These are phyloP conservation scores for Aureobasidium sp. DNA, from an alignment of 2,329 filamentous ascomycete species.

Conservation along the genomic window DNA sequence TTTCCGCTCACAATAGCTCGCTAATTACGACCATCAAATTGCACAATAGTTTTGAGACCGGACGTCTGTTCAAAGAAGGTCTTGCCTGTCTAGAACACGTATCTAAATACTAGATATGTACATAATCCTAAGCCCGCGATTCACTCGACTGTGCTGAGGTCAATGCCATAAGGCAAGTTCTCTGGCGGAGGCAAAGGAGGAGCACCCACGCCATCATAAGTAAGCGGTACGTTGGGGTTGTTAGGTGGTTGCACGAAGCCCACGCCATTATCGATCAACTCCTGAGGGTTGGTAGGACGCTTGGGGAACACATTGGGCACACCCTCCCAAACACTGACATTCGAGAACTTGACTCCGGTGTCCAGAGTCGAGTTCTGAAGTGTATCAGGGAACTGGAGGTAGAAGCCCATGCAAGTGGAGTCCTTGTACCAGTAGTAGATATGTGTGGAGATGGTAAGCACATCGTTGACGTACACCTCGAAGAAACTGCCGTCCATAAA, in stretches of 20 bases:
- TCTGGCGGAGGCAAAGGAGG: slow-evolving; percentile 6
- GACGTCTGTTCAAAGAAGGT: no score
- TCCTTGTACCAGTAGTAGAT: slow-evolving; percentile 14
- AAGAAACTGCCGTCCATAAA: slow-evolving; percentile 14
- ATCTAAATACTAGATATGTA: no score
- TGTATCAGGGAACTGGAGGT: neutral
- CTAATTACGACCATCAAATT: no score
- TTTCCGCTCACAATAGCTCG: no score
- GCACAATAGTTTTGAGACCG: no score
- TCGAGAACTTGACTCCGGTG: neutral
- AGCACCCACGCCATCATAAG: slow-evolving; percentile 10
- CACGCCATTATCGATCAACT: neutral
- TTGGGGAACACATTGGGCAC: slow-evolving; percentile 6
- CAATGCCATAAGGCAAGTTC: slow-evolving; percentile 3
- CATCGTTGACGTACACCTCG: slow-evolving; percentile 14
- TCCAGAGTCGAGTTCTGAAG: neutral
- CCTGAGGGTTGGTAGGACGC: neutral
- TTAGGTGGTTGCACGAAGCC: slow-evolving; percentile 7
- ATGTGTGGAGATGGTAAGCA: slow-evolving; percentile 4
- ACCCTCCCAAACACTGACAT: slow-evolving; percentile 12
- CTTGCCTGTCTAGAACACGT: no score
- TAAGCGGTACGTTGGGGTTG: slow-evolving; percentile 4
- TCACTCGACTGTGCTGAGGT: no score
- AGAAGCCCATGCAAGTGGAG: slow-evolving; percentile 13
- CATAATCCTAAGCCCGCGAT: no score